Evolutionary conservation across 164 flowering plant genomes (phyloP).

Genomic region (Cinnamomum chago): DNA sequence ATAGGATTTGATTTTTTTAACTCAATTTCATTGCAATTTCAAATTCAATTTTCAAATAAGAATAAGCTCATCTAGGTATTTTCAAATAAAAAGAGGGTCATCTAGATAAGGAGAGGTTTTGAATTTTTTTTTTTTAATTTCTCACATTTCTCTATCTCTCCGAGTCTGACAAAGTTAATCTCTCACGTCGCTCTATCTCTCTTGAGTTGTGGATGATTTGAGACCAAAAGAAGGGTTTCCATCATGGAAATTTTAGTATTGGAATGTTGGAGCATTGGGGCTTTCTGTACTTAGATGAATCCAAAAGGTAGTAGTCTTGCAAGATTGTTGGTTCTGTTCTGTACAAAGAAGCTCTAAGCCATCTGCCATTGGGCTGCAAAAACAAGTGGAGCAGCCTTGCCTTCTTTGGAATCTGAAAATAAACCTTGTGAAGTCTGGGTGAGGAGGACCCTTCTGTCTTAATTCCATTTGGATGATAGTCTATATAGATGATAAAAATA

Average conservation of each 20-base stretch:
- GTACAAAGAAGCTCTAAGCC: constrained; percentile 7
- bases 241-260: background rate
- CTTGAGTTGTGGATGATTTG: background rate
- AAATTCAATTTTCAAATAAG: no score
- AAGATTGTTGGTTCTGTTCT: constrained; percentile 3
- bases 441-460: constrained; percentile 12
- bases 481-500: background rate
- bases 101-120: no score
- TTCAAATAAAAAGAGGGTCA: no score
- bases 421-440: constrained; percentile 6
- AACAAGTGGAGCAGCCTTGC: background rate
- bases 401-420: background rate
- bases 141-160: no score
- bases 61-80: no score
- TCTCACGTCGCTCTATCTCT: background rate
- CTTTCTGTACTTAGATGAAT: constrained; percentile 6
- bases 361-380: background rate
- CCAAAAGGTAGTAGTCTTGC: constrained; percentile 7
- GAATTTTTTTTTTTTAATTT: no score
- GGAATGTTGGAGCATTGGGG: background rate
- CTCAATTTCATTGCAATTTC: no score
- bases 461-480: constrained; percentile 16
- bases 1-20: no score
- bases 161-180: no score
- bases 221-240: background rate